phyloP scores from a whole-genome alignment of 164 flowering plant genomes.

The Piper betle region DNA sequence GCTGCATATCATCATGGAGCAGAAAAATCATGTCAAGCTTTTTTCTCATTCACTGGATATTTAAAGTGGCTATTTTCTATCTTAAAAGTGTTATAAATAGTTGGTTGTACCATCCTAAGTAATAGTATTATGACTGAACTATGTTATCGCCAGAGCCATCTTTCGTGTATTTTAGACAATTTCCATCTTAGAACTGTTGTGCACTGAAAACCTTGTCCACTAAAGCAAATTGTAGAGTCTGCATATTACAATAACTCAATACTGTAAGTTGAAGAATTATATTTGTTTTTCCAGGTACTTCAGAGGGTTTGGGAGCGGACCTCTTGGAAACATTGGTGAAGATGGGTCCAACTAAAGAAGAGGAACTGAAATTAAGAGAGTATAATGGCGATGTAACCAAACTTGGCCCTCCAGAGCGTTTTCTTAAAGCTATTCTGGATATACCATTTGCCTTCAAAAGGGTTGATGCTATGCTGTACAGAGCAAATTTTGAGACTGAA shows the following conservation, averaged over 20 bases:
- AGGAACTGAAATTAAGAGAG: conserved; percentile 80
- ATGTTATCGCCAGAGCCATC: too few relatives aligned
- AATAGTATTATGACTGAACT: too few relatives aligned
- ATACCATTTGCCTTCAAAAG: conserved; percentile 91
- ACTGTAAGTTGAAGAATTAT: neutral
- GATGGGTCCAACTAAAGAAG: conserved; percentile 99
- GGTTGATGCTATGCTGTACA: conserved; percentile 91
- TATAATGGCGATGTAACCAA: conserved; percentile 67
- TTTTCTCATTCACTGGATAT: too few relatives aligned
- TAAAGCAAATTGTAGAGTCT: too few relatives aligned
- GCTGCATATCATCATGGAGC: too few relatives aligned
- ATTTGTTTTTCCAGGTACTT: conserved; percentile 45
- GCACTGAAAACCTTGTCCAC: too few relatives aligned
- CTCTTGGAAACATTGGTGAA: conserved; percentile 87
- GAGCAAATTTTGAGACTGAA: conserved; percentile 88
- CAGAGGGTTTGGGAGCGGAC: conserved; percentile 79
- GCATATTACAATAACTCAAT: neutral
- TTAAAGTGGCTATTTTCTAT: too few relatives aligned
- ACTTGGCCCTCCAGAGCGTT: conserved; percentile 87
- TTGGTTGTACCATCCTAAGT: too few relatives aligned
- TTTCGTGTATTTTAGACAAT: too few relatives aligned
- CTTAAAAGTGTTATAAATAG: too few relatives aligned
- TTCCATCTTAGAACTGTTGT: too few relatives aligned
- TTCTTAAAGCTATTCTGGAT: conserved; percentile 75
- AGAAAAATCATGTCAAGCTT: too few relatives aligned